Percentiles rank a stretch among this genome's conserved stretches.
phyloP scores from a whole-genome alignment of 2,329 filamentous ascomycete species.

The Colletotrichum somersetense region DNA sequence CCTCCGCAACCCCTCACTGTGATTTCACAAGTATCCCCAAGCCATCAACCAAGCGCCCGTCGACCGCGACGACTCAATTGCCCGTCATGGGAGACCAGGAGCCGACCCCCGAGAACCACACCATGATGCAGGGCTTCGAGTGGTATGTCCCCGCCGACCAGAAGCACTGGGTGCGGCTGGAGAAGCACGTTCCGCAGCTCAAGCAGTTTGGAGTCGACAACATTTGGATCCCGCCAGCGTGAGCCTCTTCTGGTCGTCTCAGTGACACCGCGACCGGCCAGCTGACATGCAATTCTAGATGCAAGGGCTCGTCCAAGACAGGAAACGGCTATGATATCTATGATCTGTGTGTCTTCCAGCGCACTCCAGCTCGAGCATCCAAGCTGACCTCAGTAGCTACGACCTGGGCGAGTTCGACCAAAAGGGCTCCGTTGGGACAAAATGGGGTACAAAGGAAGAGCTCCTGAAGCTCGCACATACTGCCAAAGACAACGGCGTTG shows the following conservation, averaged over 20 bases:
- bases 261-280: rapidly evolving
- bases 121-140: conserved; percentile 79
- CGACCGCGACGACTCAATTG: conserved; percentile 5
- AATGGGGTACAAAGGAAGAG: conserved; percentile 78
- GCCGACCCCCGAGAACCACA: conserved; percentile 59
- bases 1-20: background rate
- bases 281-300: conserved; percentile 49
- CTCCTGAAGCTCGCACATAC: conserved; percentile 65
- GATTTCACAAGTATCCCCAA: background rate
- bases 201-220: conserved; percentile 73
- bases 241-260: conserved; percentile 7
- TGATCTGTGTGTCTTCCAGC: conserved; percentile 62
- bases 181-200: conserved; percentile 66
- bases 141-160: conserved; percentile 77
- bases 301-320: conserved; percentile 73
- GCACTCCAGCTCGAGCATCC: background rate
- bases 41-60: background rate
- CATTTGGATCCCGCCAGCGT: conserved; percentile 77
- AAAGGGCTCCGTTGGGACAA: conserved; percentile 73
- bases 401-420: conserved; percentile 82
- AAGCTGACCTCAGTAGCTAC: conserved; percentile 49
- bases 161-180: conserved; percentile 73
- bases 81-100: conserved; percentile 41
- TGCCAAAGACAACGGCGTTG: conserved; percentile 68
- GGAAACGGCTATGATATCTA: conserved; percentile 80